phyloP scores from a whole-genome alignment of 371 early-diverging fungal species.

The Amoeboaphelidium protococcarum region DNA sequence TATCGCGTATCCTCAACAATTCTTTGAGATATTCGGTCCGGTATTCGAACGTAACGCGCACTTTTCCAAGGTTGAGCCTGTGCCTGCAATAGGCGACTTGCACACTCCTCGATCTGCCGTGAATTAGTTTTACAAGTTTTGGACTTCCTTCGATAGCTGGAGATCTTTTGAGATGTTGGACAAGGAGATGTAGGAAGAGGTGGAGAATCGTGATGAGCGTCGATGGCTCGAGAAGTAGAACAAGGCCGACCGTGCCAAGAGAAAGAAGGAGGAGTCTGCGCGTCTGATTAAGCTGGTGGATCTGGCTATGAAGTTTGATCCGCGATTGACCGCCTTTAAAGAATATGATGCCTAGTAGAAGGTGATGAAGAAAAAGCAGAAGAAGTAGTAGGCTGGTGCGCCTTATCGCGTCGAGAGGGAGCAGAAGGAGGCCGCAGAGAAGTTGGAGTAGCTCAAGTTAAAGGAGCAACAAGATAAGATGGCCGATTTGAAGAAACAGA shows the following conservation, averaged over 20 bases:
- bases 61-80: conserved; percentile 62
- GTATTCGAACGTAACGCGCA: conserved; percentile 74
- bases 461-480: no score
- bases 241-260: conserved; percentile 62
- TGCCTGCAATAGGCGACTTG: conserved; percentile 48
- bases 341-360: conserved; percentile 64
- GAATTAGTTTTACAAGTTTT: conserved; percentile 87
- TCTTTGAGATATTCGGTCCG: conserved; percentile 59
- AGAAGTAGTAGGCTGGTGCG: conserved; percentile 16
- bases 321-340: conserved; percentile 65
- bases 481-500: conserved; percentile 37
- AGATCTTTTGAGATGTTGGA: conserved; percentile 90
- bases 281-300: conserved; percentile 58
- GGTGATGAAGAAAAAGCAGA: conserved; percentile 55
- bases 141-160: conserved; percentile 88
- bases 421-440: background rate
- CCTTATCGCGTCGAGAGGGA: background rate
- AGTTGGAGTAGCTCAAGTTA: background rate
- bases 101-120: conserved; percentile 46
- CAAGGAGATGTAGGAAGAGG: conserved; percentile 73
- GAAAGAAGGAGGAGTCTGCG: conserved; percentile 88
- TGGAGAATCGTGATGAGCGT: conserved; percentile 71
- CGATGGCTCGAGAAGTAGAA: conserved; percentile 83
- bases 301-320: conserved; percentile 50
- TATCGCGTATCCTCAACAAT: conserved; percentile 43